Conservation (phyloP, 306 rosid genomes). For the Lathyrus aphaca region DNA sequence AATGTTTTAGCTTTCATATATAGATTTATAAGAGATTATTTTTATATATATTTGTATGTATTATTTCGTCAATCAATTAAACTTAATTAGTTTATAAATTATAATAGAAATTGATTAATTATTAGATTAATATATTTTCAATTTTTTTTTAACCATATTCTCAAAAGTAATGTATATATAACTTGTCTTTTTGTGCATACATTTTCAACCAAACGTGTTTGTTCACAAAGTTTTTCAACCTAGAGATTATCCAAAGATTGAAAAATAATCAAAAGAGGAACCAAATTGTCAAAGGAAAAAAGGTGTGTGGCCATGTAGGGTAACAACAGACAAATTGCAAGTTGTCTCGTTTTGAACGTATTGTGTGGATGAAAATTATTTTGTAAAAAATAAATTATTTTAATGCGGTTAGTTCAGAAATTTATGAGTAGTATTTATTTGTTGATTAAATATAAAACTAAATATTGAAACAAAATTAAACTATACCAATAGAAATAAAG, state of each 20-base stretch:
- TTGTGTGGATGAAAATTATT: not conserved
- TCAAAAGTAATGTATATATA: not conserved
- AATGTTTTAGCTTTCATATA: conserved; percentile 41
- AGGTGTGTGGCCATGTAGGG: not conserved
- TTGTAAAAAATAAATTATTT: not conserved
- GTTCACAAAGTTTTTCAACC: not conserved
- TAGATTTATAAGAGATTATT: conserved; percentile 10
- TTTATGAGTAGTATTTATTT: no score
- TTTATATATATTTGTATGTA: conserved; percentile 34
- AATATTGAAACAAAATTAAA: no score
- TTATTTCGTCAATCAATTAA: conserved; percentile 30
- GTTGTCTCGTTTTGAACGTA: not conserved
- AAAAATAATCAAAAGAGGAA: not conserved
- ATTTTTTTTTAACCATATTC: not conserved
- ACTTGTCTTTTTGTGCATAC: not conserved
- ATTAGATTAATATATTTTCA: conserved; percentile 19
- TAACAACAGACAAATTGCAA: not conserved
- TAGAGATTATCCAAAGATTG: not conserved
- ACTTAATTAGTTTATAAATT: conserved; percentile 28
- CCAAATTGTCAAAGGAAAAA: not conserved
- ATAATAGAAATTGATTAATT: conserved; percentile 12
- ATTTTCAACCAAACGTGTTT: not conserved
- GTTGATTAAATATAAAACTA: no score
- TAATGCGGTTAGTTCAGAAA: no score
- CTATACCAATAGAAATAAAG: no score